Evolutionary conservation across 2,329 filamentous ascomycete genomes (phyloP).

Genomic region (Trichoderma sp.): DNA sequence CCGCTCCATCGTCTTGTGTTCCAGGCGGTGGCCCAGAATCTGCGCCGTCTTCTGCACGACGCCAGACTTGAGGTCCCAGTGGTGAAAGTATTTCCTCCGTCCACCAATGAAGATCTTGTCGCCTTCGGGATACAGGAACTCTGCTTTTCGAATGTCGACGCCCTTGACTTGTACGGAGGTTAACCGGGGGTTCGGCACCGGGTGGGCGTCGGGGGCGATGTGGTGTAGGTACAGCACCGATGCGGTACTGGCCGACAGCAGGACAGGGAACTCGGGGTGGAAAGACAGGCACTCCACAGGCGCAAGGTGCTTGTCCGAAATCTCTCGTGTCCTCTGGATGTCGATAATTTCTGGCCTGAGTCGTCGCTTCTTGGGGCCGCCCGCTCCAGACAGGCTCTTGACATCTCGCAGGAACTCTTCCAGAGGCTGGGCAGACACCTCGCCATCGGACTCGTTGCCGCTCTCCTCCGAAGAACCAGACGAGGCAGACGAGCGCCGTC

Average conservation of each 20-base stretch:
- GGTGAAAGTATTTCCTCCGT: conserved; percentile 86
- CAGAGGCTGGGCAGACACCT: conserved; percentile 70
- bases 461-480: conserved; percentile 53
- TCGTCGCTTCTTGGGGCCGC: conserved; percentile 60
- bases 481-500: conserved; percentile 50
- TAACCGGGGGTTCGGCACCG: conserved; percentile 80
- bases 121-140: conserved; percentile 71
- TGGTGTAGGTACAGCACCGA: conserved; percentile 88
- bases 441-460: conserved; percentile 57
- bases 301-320: conserved; percentile 74
- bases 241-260: conserved; percentile 84
- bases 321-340: conserved; percentile 85
- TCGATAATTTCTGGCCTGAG: conserved; percentile 84
- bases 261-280: conserved; percentile 82
- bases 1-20: conserved; percentile 86
- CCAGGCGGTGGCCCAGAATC: conserved; percentile 70
- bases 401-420: conserved; percentile 77
- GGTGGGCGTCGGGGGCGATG: conserved; percentile 70
- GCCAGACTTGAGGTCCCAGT: conserved; percentile 84
- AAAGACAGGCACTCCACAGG: conserved; percentile 82
- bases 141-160: conserved; percentile 79
- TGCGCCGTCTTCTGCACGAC: conserved; percentile 77
- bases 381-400: conserved; percentile 59
- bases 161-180: conserved; percentile 84
- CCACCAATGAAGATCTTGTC: conserved; percentile 86